phyloP scores from a whole-genome alignment of 495 filamentous ascomycete species.

The Neurospora intermedia region DNA sequence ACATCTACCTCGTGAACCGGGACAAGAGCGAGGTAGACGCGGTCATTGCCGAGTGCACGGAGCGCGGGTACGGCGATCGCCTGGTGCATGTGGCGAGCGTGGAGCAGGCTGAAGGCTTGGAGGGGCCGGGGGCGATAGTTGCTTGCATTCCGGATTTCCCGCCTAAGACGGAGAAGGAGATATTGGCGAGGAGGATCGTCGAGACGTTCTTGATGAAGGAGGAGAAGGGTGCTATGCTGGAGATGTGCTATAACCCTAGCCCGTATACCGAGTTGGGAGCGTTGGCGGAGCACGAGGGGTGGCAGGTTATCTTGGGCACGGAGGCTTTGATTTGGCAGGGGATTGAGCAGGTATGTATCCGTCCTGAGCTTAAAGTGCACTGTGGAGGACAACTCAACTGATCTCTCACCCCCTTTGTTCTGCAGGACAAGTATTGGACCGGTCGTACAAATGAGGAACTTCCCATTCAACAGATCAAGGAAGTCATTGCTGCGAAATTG shows the following conservation, averaged over 20 bases:
- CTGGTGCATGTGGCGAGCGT: constrained; percentile 46
- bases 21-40: constrained; percentile 50
- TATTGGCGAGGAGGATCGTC: constrained; percentile 41
- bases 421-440: constrained; percentile 49
- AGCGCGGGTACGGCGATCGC: constrained; percentile 37
- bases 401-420: neutral
- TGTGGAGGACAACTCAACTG: neutral
- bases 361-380: neutral
- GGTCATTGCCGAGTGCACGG: constrained; percentile 46
- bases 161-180: constrained; percentile 50
- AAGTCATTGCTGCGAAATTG: constrained; percentile 33
- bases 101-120: constrained; percentile 43
- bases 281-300: constrained; percentile 45
- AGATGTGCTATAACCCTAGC: constrained; percentile 71
- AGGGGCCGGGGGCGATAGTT: constrained; percentile 50
- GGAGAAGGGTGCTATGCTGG: constrained; percentile 54
- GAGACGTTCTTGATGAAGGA: constrained; percentile 42
- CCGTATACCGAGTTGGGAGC: constrained; percentile 54
- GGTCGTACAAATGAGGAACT: constrained; percentile 41
- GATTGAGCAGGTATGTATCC: constrained; percentile 44
- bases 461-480: constrained; percentile 43
- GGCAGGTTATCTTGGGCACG: constrained; percentile 58
- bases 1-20: constrained; percentile 63
- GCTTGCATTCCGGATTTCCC: constrained; percentile 60
- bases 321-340: constrained; percentile 71